A percentile compares a stretch with the other conserved stretches of the same genome.
Conservation (phyloP, 1,139 yeast species). For the Candida labiduridarum region DNA sequence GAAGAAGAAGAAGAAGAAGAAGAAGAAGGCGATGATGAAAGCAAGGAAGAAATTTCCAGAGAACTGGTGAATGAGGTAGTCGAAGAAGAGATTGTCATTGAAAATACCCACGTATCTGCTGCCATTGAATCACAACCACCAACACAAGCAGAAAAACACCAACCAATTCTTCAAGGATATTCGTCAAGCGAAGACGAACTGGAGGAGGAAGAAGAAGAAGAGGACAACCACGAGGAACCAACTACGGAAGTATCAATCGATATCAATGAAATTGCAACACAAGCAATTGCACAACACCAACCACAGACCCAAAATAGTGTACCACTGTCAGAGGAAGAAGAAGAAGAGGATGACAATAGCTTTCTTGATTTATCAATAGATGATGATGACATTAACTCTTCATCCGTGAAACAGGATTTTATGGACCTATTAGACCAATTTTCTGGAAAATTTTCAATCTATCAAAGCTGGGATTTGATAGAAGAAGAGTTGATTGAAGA, state of each 20-base stretch:
- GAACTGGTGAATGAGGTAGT: neutral
- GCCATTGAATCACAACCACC: neutral
- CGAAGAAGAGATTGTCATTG: slow-evolving; percentile 9
- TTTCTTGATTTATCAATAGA: slow-evolving; percentile 25
- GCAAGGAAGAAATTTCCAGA: slow-evolving; percentile 2
- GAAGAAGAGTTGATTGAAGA: slow-evolving; percentile 39
- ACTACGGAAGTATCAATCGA: slow-evolving; percentile 6
- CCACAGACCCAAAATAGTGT: slow-evolving; percentile 4
- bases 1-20: slow-evolving; percentile 11
- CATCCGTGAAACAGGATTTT: slow-evolving; percentile 17
- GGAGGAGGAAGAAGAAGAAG: slow-evolving; percentile 14
- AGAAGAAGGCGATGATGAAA: slow-evolving; percentile 15
- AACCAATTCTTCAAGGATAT: slow-evolving; percentile 14
- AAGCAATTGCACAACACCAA: slow-evolving; percentile 10
- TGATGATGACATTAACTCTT: slow-evolving; percentile 16
- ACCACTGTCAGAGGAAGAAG: slow-evolving; percentile 4
- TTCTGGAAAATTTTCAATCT: slow-evolving; percentile 29
- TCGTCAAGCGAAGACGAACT: slow-evolving; percentile 19
- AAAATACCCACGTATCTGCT: neutral
- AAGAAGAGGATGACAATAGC: slow-evolving; percentile 7
- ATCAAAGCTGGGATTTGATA: slow-evolving; percentile 43
- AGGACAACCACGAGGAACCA: slow-evolving; percentile 13
- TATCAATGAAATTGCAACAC: slow-evolving; percentile 9
- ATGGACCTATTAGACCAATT: slow-evolving; percentile 26
- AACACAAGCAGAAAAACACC: slow-evolving; percentile 4